phyloP scores from a whole-genome alignment of 345 rosid genomes.

The Nasturtium officinale region DNA sequence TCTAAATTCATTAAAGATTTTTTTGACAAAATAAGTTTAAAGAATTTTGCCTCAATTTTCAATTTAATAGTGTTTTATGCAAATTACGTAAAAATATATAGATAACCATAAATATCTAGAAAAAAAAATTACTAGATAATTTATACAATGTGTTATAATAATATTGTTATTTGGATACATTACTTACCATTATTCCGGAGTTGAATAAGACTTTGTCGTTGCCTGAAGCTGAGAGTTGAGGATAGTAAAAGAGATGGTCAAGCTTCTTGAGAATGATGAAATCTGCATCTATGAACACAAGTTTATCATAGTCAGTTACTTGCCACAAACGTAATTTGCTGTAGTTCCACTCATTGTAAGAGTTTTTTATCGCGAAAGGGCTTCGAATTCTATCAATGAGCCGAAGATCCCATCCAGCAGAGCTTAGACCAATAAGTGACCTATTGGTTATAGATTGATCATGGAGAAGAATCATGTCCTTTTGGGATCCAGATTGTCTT shows the following conservation, averaged over 20 bases:
- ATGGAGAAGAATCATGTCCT: constrained; percentile 70
- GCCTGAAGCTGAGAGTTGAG: constrained; percentile 63
- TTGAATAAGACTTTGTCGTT: constrained; percentile 59
- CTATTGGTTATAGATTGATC: constrained; percentile 51
- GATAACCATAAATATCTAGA: not conserved
- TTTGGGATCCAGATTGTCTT: constrained; percentile 49
- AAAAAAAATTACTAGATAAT: no score
- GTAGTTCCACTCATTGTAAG: constrained; percentile 95
- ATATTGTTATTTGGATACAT: not conserved
- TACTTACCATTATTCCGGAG: constrained; percentile 73
- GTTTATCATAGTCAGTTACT: constrained; percentile 56
- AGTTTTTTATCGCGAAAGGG: constrained; percentile 52
- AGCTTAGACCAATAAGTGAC: constrained; percentile 53
- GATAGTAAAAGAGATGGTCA: constrained; percentile 59
- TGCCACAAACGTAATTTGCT: constrained; percentile 86
- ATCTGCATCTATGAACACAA: constrained; percentile 79
- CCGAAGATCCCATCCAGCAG: constrained; percentile 69
- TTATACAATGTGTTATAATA: no score
- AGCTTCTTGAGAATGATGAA: constrained; percentile 57
- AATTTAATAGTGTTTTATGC: not conserved
- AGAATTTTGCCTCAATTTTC: not conserved
- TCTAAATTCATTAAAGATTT: not conserved
- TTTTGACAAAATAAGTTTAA: no score
- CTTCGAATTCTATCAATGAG: constrained; percentile 59
- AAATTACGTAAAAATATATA: not conserved